Conservation (phyloP, 805 yeast species). For the Metschnikowia vanudenii region DNA sequence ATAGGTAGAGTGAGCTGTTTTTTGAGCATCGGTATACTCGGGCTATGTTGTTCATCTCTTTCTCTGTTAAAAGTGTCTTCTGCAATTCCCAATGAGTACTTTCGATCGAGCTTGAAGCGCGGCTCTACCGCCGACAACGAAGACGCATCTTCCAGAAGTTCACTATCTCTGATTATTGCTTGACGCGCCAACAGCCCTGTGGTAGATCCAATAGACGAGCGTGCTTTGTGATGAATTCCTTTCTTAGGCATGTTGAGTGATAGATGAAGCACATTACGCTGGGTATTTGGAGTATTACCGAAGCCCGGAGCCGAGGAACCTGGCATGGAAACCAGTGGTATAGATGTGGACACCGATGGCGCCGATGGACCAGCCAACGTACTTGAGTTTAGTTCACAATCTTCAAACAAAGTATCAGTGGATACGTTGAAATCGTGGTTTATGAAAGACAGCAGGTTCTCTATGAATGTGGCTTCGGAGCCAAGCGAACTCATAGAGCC, state of each 20-base stretch:
- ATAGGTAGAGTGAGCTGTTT: slow-evolving; percentile 16
- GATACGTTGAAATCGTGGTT: slow-evolving; percentile 24
- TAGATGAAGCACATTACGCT: slow-evolving; percentile 18
- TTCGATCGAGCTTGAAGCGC: slow-evolving; percentile 15
- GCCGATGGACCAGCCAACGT: background rate
- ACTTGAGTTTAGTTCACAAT: slow-evolving; percentile 1
- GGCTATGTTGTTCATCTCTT: background rate
- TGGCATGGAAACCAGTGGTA: background rate
- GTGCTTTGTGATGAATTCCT: slow-evolving; percentile 4
- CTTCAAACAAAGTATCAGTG: slow-evolving; percentile 37
- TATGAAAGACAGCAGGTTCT: slow-evolving; percentile 4
- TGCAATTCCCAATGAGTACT: slow-evolving; percentile 12
- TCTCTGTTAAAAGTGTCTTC: slow-evolving; percentile 17
- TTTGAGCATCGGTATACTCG: slow-evolving; percentile 20
- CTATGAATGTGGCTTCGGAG: slow-evolving; percentile 24
- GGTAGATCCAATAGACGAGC: slow-evolving; percentile 4
- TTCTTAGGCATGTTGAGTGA: slow-evolving; percentile 10
- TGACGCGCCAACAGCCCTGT: slow-evolving; percentile 9
- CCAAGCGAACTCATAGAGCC: slow-evolving; percentile 31
- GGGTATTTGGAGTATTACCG: slow-evolving; percentile 3
- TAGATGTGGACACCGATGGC: background rate
- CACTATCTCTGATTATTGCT: slow-evolving; percentile 6
- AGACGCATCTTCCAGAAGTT: background rate
- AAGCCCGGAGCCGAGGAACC: background rate
- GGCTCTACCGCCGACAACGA: slow-evolving; percentile 25